phyloP scores from a whole-genome alignment of 805 yeast genomes.

The Millerozyma miso region DNA sequence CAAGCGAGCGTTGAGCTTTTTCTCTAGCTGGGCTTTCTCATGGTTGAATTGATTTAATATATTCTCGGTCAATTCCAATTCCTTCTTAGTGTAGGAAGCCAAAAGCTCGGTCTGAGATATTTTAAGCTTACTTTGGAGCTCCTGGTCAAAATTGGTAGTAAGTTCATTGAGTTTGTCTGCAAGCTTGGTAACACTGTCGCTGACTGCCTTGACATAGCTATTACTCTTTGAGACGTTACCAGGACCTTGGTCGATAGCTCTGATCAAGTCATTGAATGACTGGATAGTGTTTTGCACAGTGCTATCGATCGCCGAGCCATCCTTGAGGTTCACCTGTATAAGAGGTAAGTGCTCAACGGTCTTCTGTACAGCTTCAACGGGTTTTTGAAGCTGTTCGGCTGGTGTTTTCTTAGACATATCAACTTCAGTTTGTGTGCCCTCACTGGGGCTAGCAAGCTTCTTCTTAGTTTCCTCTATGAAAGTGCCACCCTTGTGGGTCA shows the following conservation, averaged over 20 bases:
- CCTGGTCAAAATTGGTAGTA: slow-evolving; percentile 33
- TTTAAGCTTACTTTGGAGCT: slow-evolving; percentile 30
- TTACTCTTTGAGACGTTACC: slow-evolving; percentile 21
- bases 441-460: slow-evolving; percentile 18
- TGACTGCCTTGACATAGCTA: slow-evolving; percentile 27
- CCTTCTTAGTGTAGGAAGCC: slow-evolving; percentile 40
- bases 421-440: neutral
- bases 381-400: slow-evolving; percentile 39
- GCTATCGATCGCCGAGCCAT: slow-evolving; percentile 24
- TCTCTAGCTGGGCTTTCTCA: slow-evolving; percentile 59
- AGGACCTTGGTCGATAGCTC: slow-evolving; percentile 27
- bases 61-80: slow-evolving; percentile 53
- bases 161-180: slow-evolving; percentile 28
- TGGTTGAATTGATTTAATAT: slow-evolving; percentile 57
- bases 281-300: slow-evolving; percentile 31
- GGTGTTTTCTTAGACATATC: slow-evolving; percentile 22
- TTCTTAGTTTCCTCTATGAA: slow-evolving; percentile 34
- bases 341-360: slow-evolving; percentile 30
- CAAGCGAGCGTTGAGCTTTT: slow-evolving; percentile 55
- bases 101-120: slow-evolving; percentile 37
- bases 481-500: slow-evolving; percentile 30
- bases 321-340: slow-evolving; percentile 21
- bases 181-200: slow-evolving; percentile 28
- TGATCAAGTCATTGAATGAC: slow-evolving; percentile 36
- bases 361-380: slow-evolving; percentile 32